Conservation (phyloP, 1,284 basidiomycete species). For the Coniferiporia sulphurascens region DNA sequence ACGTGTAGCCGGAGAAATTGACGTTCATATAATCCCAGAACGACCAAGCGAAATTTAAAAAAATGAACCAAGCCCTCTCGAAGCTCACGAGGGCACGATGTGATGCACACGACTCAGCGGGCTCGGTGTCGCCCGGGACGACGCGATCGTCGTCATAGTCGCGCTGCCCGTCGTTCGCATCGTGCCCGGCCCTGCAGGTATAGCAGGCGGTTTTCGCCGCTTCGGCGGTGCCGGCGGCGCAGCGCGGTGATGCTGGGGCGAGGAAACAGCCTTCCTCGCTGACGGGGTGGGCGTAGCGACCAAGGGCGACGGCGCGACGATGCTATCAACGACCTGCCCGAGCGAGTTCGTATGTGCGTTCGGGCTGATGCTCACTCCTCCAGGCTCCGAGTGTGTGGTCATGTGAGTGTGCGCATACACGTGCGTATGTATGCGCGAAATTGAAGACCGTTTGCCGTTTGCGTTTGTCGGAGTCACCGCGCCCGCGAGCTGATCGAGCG, state of each 20-base stretch:
- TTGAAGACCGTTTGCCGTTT: slow-evolving; percentile 9
- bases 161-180: slow-evolving; percentile 39
- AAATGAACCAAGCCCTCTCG: not conserved
- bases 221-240: slow-evolving; percentile 52
- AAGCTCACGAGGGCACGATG: not conserved
- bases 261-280: slow-evolving; percentile 21
- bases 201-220: slow-evolving; percentile 60
- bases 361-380: not conserved
- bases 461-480: slow-evolving; percentile 17
- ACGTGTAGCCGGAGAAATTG: not conserved
- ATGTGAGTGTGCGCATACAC: not conserved
- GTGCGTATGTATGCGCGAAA: slow-evolving; percentile 13
- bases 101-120: slow-evolving; percentile 4
- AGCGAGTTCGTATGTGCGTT: not conserved
- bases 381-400: not conserved
- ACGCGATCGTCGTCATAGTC: slow-evolving; percentile 48
- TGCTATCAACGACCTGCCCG: slow-evolving; percentile 3
- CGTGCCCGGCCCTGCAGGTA: slow-evolving; percentile 33
- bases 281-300: slow-evolving; percentile 12
- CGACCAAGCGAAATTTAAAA: not conserved
- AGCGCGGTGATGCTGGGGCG: slow-evolving; percentile 30
- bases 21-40: not conserved
- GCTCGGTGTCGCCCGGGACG: slow-evolving; percentile 18
- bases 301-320: slow-evolving; percentile 15
- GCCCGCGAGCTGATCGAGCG: slow-evolving; percentile 20